phyloP scores from a whole-genome alignment of 371 early-diverging fungal genomes.

The Nematocida major region DNA sequence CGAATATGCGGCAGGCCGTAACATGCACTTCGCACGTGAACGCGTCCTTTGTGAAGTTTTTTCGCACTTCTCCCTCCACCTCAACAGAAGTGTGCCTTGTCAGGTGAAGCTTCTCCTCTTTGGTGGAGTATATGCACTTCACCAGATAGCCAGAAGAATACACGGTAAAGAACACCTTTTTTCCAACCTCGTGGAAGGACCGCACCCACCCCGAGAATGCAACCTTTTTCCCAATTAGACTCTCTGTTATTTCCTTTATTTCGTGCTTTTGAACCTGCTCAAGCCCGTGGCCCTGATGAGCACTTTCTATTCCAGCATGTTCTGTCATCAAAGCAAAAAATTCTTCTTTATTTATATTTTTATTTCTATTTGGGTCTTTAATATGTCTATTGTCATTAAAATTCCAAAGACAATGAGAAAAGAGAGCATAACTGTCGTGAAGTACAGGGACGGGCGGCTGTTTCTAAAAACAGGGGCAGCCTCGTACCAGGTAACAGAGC shows the following conservation, averaged over 20 bases:
- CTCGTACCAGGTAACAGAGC: background rate
- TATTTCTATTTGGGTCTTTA: background rate
- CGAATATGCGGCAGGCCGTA: slow-evolving; percentile 51
- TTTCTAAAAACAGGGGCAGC: background rate
- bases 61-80: slow-evolving; percentile 57
- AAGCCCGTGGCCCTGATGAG: background rate
- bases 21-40: slow-evolving; percentile 60
- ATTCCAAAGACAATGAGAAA: slow-evolving; percentile 16
- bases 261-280: background rate
- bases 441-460: slow-evolving; percentile 11
- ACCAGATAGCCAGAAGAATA: slow-evolving; percentile 54
- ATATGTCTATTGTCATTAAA: slow-evolving; percentile 24
- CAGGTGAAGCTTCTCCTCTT: slow-evolving; percentile 42
- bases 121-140: slow-evolving; percentile 55
- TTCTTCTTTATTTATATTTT: background rate
- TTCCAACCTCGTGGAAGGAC: slow-evolving; percentile 35
- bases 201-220: slow-evolving; percentile 62
- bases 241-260: slow-evolving; percentile 41
- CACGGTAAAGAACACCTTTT: slow-evolving; percentile 56
- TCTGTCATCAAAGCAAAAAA: too few relatives aligned
- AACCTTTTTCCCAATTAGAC: slow-evolving; percentile 53
- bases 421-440: background rate
- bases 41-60: slow-evolving; percentile 59
- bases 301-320: too few relatives aligned
- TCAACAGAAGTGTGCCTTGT: slow-evolving; percentile 58